phyloP scores from a whole-genome alignment of 257 asterid species.

The Paraleonurus japonicus region DNA sequence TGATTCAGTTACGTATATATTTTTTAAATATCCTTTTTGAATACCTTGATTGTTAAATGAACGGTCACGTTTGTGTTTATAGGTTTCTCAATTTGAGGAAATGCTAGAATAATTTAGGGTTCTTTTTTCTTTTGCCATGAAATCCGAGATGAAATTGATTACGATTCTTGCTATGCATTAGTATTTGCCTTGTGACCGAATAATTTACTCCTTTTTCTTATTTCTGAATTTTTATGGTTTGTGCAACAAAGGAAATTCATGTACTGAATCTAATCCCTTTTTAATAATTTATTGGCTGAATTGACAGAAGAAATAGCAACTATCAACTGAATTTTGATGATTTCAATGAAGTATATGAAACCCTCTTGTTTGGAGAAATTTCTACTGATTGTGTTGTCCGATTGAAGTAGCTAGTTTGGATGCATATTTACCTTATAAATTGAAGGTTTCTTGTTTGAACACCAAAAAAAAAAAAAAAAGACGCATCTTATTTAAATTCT shows the following conservation, averaged over 20 bases:
- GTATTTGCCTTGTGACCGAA: background rate
- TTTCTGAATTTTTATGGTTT: background rate
- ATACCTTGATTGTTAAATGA: background rate
- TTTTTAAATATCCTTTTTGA: background rate
- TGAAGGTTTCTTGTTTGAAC: background rate
- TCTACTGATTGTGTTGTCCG: background rate
- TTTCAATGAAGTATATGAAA: background rate
- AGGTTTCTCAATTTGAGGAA: background rate
- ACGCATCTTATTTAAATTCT: background rate
- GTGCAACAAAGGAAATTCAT: background rate
- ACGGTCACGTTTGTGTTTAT: background rate
- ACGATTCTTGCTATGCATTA: background rate
- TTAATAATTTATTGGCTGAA: background rate
- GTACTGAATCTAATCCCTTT: background rate
- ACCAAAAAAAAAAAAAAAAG: background rate
- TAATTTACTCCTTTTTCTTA: background rate
- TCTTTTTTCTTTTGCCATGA: background rate
- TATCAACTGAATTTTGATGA: background rate
- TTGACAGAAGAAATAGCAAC: background rate
- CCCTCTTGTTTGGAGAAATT: background rate
- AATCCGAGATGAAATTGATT: background rate
- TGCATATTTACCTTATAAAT: background rate
- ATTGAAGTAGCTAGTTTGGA: constrained; percentile 4
- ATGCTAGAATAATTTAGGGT: background rate
- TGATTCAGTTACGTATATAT: background rate